Percentiles rank a stretch among this genome's conserved stretches.
Evolutionary conservation across 1,284 basidiomycete species (phyloP).

Genomic region (Ustilago nuda): DNA sequence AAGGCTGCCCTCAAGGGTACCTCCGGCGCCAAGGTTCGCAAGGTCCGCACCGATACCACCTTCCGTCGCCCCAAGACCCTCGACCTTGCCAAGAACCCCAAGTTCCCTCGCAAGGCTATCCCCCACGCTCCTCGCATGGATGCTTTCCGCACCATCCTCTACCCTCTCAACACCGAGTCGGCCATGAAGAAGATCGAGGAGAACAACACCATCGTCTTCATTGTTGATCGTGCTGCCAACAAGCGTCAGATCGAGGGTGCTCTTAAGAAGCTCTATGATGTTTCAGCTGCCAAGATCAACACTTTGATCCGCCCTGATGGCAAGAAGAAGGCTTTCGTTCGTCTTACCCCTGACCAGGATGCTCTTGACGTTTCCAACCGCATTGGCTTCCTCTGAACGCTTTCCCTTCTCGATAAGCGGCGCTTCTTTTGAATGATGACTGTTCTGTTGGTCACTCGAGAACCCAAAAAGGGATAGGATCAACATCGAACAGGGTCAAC

Average conservation of each 20-base stretch:
- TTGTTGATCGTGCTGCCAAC: conserved; percentile 93
- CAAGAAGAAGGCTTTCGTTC: conserved; percentile 99
- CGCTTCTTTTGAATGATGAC: neutral
- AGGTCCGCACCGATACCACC: conserved; percentile 85
- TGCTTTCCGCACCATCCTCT: conserved; percentile 92
- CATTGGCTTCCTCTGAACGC: conserved; percentile 74
- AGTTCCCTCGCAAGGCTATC: conserved; percentile 93
- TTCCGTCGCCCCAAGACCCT: conserved; percentile 99
- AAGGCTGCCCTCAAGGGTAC: conserved; percentile 94
- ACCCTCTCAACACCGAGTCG: conserved; percentile 75
- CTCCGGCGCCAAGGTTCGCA: conserved; percentile 81
- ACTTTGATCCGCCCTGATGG: conserved; percentile 99
- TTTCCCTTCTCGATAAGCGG: neutral
- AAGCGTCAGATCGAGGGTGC: conserved; percentile 97
- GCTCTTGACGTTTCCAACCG: conserved; percentile 99
- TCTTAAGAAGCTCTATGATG: conserved; percentile 98
- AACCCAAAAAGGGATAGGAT: conserved; percentile 11
- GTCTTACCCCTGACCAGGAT: conserved; percentile 93
- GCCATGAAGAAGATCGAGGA: conserved; percentile 93
- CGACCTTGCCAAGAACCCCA: conserved; percentile 82
- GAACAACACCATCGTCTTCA: conserved; percentile 98
- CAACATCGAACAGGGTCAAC: conserved; percentile 5
- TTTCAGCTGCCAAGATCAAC: conserved; percentile 95
- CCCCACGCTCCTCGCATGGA: conserved; percentile 97
- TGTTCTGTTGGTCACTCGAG: neutral